Evolutionary conservation across 371 early-diverging fungal genomes (phyloP).

Genomic region (Paraphysoderma sedebokerense): DNA sequence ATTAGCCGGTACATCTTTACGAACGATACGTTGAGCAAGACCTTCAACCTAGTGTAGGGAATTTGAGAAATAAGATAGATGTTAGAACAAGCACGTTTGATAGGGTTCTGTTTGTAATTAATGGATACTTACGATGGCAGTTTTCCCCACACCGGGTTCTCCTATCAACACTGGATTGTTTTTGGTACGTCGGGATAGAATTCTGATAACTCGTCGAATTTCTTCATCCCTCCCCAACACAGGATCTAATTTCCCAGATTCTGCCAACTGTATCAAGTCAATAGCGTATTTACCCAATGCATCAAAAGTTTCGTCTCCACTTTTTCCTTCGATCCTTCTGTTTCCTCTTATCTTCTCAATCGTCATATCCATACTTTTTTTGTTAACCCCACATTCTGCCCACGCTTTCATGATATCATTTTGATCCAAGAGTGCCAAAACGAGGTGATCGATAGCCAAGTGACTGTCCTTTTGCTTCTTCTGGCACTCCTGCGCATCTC

Average conservation of each 20-base stretch:
- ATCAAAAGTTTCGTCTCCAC: constrained; percentile 62
- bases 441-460: constrained; percentile 72
- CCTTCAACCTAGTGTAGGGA: too few relatives aligned
- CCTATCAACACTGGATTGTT: constrained; percentile 46
- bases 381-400: constrained; percentile 45
- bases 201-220: constrained; percentile 51
- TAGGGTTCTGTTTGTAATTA: too few relatives aligned
- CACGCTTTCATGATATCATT: constrained; percentile 37
- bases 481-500: constrained; percentile 50
- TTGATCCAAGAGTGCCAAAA: constrained; percentile 61
- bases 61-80: too few relatives aligned
- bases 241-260: constrained; percentile 56
- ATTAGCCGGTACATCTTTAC: constrained; percentile 80
- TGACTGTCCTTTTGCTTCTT: constrained; percentile 71
- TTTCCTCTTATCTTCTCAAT: constrained; percentile 67
- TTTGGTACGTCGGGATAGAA: constrained; percentile 31
- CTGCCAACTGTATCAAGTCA: constrained; percentile 46
- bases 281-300: constrained; percentile 88
- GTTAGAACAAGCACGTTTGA: too few relatives aligned
- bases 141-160: constrained; percentile 89
- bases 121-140: too few relatives aligned
- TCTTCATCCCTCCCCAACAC: constrained; percentile 65
- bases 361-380: constrained; percentile 53
- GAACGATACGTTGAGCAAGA: constrained; percentile 89
- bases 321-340: constrained; percentile 61